Conservation (phyloP, 2,329 filamentous ascomycete genomes). For the Ceratocystis cubensis region DNA sequence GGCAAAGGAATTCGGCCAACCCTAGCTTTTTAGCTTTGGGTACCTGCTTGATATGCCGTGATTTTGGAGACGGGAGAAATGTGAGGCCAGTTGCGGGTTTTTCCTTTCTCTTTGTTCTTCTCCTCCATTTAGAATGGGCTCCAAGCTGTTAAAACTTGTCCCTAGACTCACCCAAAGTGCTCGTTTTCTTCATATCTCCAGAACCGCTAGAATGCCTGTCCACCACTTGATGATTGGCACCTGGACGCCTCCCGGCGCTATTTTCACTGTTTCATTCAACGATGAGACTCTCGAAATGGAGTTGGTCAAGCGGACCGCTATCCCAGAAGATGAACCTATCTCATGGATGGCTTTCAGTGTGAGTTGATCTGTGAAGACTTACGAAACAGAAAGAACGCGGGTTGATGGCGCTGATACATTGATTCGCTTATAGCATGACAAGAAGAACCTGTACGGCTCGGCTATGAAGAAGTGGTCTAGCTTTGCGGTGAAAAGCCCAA, state of each 20-base stretch:
- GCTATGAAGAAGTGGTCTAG: conserved; percentile 92
- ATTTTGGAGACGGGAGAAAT: not conserved
- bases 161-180: not conserved
- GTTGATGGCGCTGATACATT: too few species aligned
- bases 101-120: not conserved
- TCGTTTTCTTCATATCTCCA: not conserved
- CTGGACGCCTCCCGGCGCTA: conserved; percentile 79
- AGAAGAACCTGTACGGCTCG: conserved; percentile 76
- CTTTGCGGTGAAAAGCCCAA: conserved; percentile 62
- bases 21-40: not conserved
- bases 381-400: too few species aligned
- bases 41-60: not conserved
- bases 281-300: conserved; percentile 63
- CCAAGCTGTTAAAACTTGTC: not conserved
- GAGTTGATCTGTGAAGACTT: conserved; percentile 28
- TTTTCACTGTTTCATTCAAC: conserved; percentile 81
- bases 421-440: conserved; percentile 50
- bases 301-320: conserved; percentile 67
- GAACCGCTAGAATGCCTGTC: conserved; percentile 48
- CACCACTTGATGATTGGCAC: conserved; percentile 89
- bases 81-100: not conserved
- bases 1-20: not conserved
- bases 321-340: conserved; percentile 72
- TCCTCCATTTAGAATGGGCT: not conserved
- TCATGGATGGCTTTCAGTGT: conserved; percentile 91